phyloP scores from a whole-genome alignment of 495 filamentous ascomycete species.

The Penicillium arizonense region DNA sequence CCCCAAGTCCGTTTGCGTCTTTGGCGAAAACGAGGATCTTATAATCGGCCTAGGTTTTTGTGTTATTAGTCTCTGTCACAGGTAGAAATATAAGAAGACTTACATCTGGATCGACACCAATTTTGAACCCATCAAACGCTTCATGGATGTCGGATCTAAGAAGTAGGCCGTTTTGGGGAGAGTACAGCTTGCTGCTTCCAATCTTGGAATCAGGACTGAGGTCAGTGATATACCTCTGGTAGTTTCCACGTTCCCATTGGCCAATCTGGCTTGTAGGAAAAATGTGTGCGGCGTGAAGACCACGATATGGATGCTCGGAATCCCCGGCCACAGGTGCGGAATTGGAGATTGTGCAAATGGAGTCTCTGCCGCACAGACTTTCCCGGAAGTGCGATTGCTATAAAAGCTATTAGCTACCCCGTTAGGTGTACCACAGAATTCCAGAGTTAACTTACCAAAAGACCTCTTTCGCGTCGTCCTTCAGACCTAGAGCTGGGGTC shows the following conservation, averaged over 20 bases:
- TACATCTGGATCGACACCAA: neutral
- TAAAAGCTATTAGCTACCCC: neutral
- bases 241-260: neutral
- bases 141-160: neutral
- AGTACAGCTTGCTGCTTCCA: neutral
- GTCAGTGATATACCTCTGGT: neutral
- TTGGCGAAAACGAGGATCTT: neutral
- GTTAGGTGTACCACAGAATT: neutral
- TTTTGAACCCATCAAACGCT: neutral
- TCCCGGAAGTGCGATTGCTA: neutral
- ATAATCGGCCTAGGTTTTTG: neutral
- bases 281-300: neutral
- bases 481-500: neutral
- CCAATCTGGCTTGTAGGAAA: neutral
- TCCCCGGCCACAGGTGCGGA: neutral
- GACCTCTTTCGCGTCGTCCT: neutral
- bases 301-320: neutral
- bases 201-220: neutral
- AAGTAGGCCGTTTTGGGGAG: neutral
- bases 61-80: neutral
- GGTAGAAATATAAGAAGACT: neutral
- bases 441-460: neutral
- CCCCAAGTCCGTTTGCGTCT: neutral
- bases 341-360: neutral
- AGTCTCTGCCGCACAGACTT: neutral